Evolutionary conservation across 257 asterid genomes (phyloP).

Genomic region (Nicotiana sylvestris): DNA sequence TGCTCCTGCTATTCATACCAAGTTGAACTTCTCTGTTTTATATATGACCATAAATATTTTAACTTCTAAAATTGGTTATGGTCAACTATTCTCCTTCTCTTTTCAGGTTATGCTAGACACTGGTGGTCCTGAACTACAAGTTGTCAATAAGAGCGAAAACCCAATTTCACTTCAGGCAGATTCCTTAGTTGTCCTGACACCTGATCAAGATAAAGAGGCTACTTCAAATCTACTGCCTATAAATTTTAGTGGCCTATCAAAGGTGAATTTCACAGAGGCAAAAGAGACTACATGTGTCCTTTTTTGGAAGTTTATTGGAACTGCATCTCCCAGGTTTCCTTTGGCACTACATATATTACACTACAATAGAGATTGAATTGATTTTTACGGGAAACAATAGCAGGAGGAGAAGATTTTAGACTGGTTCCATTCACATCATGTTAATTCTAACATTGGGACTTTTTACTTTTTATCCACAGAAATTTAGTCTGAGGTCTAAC

Average conservation of each 20-base stretch:
- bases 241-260: constrained; percentile 75
- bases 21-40: not conserved
- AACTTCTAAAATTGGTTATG: not conserved
- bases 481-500: not conserved
- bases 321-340: not conserved
- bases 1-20: not conserved
- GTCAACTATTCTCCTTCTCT: not conserved
- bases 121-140: constrained; percentile 92
- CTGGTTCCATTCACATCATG: not conserved
- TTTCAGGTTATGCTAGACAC: constrained; percentile 93
- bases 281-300: not conserved
- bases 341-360: not conserved
- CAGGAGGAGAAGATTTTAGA: not conserved
- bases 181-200: constrained; percentile 67
- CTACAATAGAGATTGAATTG: not conserved
- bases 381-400: not conserved
- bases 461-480: not conserved
- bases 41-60: not conserved
- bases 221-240: constrained; percentile 76
- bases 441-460: not conserved
- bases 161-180: constrained; percentile 78
- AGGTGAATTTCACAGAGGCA: constrained; percentile 29
- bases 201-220: constrained; percentile 83
- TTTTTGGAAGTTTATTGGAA: not conserved
- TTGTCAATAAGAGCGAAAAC: constrained; percentile 61